Percentiles rank a stretch among this genome's conserved stretches.
These are phyloP conservation scores for Sclerotinia borealis DNA, from an alignment of 2,329 filamentous ascomycete species.

Conservation along the genomic window DNA sequence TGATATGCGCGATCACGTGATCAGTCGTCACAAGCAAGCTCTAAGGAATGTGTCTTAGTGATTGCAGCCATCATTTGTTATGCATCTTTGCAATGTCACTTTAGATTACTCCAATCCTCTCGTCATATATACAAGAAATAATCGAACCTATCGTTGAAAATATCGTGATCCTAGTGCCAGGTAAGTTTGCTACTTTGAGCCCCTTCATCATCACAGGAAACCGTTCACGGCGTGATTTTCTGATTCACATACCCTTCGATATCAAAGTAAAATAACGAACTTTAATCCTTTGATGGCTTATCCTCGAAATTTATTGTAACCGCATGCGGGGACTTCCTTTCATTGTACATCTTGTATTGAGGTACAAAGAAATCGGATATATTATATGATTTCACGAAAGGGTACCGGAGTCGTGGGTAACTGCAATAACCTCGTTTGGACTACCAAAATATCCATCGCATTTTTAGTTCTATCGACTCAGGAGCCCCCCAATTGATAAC, in stretches of 20 bases:
- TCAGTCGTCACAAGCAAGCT: background rate
- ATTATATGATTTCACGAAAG: background rate
- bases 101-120: too few relatives aligned
- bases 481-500: background rate
- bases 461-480: background rate
- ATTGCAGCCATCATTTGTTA: background rate
- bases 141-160: fast-evolving
- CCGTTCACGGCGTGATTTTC: background rate
- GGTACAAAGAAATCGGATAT: background rate
- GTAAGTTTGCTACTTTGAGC: background rate
- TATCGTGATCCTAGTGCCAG: background rate
- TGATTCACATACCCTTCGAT: background rate
- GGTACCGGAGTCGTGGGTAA: too few relatives aligned
- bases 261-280: background rate
- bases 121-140: background rate
- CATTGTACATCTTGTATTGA: background rate
- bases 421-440: background rate
- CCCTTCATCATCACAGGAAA: background rate
- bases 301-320: background rate
- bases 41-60: too few relatives aligned
- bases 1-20: too few relatives aligned
- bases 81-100: background rate
- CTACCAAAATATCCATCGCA: background rate
- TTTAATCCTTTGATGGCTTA: background rate
- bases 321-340: conserved; percentile 8